Conservation (phyloP, 1,284 basidiomycete genomes). For the Puccinia hordei region DNA sequence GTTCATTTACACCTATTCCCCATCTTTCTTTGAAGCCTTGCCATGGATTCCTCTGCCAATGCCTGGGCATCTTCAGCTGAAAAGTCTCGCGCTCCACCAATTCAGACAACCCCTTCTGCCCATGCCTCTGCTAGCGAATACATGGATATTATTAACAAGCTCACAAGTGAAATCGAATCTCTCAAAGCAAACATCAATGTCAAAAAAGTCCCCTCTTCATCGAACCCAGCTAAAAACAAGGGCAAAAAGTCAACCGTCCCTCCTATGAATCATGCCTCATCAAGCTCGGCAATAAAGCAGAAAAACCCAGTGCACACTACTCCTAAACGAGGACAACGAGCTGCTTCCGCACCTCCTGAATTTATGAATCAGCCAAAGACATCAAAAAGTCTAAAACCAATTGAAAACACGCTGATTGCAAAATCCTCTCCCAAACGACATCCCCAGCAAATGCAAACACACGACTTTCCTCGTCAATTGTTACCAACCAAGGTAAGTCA, state of each 20-base stretch:
- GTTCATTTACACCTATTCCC: no score
- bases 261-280: not conserved
- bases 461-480: no score
- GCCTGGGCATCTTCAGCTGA: constrained; percentile 7
- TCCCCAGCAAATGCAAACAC: constrained; percentile 26
- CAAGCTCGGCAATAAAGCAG: not conserved
- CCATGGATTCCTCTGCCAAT: constrained; percentile 16
- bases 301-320: not conserved
- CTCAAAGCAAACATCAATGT: not conserved
- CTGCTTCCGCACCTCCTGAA: no score
- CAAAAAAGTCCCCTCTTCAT: not conserved
- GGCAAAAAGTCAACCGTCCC: not conserved
- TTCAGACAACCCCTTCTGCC: not conserved
- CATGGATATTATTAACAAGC: not conserved
- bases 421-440: constrained; percentile 5
- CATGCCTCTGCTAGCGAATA: not conserved
- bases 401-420: not conserved
- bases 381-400: not conserved
- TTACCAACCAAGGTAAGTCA: constrained; percentile 11
- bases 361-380: no score
- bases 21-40: not conserved
- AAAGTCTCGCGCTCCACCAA: not conserved
- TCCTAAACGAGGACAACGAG: no score
- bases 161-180: not conserved
- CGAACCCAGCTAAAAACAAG: not conserved